These are phyloP conservation scores for Microstroma glucosiphilum DNA, from an alignment of 1,284 basidiomycete genomes.

Conservation along the genomic window DNA sequence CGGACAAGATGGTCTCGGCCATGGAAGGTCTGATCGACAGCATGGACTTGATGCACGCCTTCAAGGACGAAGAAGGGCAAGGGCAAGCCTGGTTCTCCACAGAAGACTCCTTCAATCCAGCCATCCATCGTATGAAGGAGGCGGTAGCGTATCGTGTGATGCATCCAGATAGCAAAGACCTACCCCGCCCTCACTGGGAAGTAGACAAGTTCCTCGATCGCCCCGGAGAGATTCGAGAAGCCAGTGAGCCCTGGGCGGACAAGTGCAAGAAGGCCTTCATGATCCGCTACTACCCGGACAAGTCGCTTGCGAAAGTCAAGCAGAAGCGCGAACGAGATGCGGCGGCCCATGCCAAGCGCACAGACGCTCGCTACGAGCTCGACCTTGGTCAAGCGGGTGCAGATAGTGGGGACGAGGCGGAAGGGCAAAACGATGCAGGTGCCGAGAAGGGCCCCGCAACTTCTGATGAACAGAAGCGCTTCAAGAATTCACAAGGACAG, in stretches of 20 bases:
- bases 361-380: slow-evolving; percentile 6
- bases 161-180: slow-evolving; percentile 61
- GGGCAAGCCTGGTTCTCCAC: slow-evolving; percentile 69
- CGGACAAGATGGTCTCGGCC: slow-evolving; percentile 65
- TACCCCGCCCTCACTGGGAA: slow-evolving; percentile 77
- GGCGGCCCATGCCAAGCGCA: neutral
- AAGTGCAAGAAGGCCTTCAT: slow-evolving; percentile 61
- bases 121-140: slow-evolving; percentile 82
- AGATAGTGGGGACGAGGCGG: slow-evolving; percentile 1
- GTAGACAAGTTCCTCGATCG: slow-evolving; percentile 75
- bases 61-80: slow-evolving; percentile 65
- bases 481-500: neutral
- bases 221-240: slow-evolving; percentile 64
- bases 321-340: slow-evolving; percentile 6
- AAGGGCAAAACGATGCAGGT: slow-evolving; percentile 3
- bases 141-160: slow-evolving; percentile 77
- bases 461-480: neutral
- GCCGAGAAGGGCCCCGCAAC: neutral
- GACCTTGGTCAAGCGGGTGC: slow-evolving; percentile 6
- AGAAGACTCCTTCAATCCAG: slow-evolving; percentile 73
- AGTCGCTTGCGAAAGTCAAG: neutral
- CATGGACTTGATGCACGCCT: slow-evolving; percentile 66
- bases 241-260: slow-evolving; percentile 59
- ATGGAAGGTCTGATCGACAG: slow-evolving; percentile 82
- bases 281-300: slow-evolving; percentile 15